Base-by-base conservation (phyloP, 2,329 filamentous ascomycete species). In the Canariomyces notabilis region DNA sequence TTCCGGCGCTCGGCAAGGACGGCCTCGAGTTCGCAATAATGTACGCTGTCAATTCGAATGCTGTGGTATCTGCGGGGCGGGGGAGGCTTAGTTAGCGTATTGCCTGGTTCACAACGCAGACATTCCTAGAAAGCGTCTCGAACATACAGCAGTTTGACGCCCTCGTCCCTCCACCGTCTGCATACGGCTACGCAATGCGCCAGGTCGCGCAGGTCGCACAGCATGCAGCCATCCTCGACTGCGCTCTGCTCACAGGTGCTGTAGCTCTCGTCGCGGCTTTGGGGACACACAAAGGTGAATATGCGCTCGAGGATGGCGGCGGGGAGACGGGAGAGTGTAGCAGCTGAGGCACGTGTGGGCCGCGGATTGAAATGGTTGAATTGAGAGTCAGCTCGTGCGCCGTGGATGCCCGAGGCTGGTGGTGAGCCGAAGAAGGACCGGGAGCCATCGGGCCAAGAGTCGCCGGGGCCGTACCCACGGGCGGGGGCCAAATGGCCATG, bases 1-100 rank as follows among this genome's bases (percentile, higher is more conserved):
- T 87, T 89, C 52, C 90, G 85, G 64, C 79, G 82, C 57, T 91
- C 87, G 43, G 87, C 80, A 29, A 95, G 79, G 57, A 85, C 73
- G 49, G 87, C 83, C 67, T 97, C 91, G 58, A 87, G 84, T 54
- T 86, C 82, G 72, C 91, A 97, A 69, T 95, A 96, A 68, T 97
- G 91, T 23, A 96, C 90, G 15, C 87, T 80, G 64, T 97, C 91
- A 64, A 97, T 93, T 49, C 90, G 87, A 55, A 97, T 83, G 71
- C 89, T 90, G 59, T 84, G 83, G 65, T 94, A 95, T 56, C 88
- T 94, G 59, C 29, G 12, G 15, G 5, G 19, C 9, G 8, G 38
- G n/a, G n/a, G 39, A 29, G 29, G 45, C 49, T 57, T 44, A 53
- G 52, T 16, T n/a, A 9, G 16, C 32, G 44, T 15, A 42, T 37